Base-by-base conservation (phyloP, 306 rosid species). In the Cyclanthera cordifolia region DNA sequence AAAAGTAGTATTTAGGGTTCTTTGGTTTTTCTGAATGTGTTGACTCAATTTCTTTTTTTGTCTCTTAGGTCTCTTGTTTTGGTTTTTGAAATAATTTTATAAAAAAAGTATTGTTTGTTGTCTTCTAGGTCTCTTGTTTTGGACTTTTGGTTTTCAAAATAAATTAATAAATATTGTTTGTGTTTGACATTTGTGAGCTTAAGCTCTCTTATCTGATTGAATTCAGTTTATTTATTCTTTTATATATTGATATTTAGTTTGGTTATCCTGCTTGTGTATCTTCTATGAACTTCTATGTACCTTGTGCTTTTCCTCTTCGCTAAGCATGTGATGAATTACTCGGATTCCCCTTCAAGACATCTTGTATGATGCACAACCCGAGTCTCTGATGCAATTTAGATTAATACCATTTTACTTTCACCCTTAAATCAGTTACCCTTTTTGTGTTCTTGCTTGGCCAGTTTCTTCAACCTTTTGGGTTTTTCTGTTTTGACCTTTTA, bases 301-400 rank as follows among this genome's bases (percentile, higher is more conserved):
- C 48, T 30, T 69, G 1, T 6, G 43, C 1, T 37, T 37, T 37
- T 37, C 43, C 2, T 37, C 10, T 37, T 8, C 8, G 11, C 43
- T n/a, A 2, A 34, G 58, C 85, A 55, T 49, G 50, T 76, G 85
- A 81, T 72, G 85, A 72, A 11, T 39, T 78, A 71, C 80, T 82
- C 78, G 82, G 85, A 82, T 78, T 82, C 82, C 85, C 82, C 82
- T 77, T 74, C 85, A 77, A 24, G 73, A 74, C 66, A 21, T 74
- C 58, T 47, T 73, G 75, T 16, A 75, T 67, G 85, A 77, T 87
- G 97, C 79, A 78, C 67, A 64, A 68, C 28, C 71, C 84, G 88
- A 86, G 96, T 69, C 72, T 82, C 92, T 78, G 92, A 87, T 87
- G 86, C 81, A 53, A 60, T 12, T 51, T 17, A 11, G 57, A 32